A percentile compares a stretch with the other conserved stretches of the same genome.
Conservation (phyloP, 139 green algal species). For the Micromonas pusilla region DNA sequence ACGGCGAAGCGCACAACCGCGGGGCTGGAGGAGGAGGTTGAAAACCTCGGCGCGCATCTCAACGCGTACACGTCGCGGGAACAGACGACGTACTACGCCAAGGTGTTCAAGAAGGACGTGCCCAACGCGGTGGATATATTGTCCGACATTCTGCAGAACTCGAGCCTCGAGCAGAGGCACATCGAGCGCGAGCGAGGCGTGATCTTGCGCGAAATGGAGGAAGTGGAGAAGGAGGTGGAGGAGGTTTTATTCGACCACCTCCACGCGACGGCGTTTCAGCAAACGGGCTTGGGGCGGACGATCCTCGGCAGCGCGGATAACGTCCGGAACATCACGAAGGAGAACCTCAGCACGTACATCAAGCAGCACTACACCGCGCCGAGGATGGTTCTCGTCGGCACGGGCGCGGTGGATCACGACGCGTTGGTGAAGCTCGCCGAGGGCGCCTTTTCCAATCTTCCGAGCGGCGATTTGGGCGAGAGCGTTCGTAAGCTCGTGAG, state of each 20-base stretch:
- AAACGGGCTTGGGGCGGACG: slow-evolving; percentile 65
- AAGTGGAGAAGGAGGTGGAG: slow-evolving; percentile 74
- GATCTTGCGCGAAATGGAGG: slow-evolving; percentile 96
- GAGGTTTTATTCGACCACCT: slow-evolving; percentile 97
- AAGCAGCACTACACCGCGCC: slow-evolving; percentile 86
- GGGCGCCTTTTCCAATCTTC: slow-evolving; percentile 56
- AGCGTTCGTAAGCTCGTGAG: slow-evolving; percentile 45
- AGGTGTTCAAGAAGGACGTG: slow-evolving; percentile 77
- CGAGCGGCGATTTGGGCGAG: slow-evolving; percentile 38
- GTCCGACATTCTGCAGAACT: slow-evolving; percentile 93
- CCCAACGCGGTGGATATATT: slow-evolving; percentile 86
- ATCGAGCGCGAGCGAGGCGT: slow-evolving; percentile 88
- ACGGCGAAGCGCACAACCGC: slow-evolving; percentile 54
- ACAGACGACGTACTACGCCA: slow-evolving; percentile 92
- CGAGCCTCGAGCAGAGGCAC: slow-evolving; percentile 68
- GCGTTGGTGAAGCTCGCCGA: slow-evolving; percentile 74
- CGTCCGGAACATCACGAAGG: slow-evolving; percentile 73
- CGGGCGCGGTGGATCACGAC: slow-evolving; percentile 91
- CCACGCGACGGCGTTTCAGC: slow-evolving; percentile 97
- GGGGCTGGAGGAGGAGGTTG: slow-evolving; percentile 87
- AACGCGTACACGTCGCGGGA: slow-evolving; percentile 97
- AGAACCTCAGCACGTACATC: slow-evolving; percentile 92
- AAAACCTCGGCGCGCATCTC: slow-evolving; percentile 96
- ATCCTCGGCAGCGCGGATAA: slow-evolving; percentile 94
- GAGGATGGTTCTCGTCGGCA: slow-evolving; percentile 69